Base-by-base conservation (phyloP, 2,329 filamentous ascomycete genomes). In the Sclerotinia sclerotiorum region DNA sequence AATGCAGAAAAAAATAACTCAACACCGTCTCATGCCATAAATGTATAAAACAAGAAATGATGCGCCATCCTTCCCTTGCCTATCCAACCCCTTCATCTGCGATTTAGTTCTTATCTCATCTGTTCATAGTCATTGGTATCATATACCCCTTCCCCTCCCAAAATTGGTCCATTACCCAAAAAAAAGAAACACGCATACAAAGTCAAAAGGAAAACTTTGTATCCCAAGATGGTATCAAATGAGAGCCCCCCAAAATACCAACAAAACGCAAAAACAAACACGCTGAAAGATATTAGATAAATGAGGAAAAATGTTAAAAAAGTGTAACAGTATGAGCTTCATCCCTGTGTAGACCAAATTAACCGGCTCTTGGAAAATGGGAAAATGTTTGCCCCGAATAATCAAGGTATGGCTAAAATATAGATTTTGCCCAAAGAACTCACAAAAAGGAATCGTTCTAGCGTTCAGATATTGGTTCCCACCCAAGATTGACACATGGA, bases 361-460 rank as follows among this genome's bases (percentile, higher is more conserved):
- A 73, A 74, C 70, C 71, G 72, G 69, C 56, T 68, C 70, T 71
- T 73, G 62, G 65, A 72, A 75, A 77, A 77, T 77, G 79, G 79
- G 79, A 79, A 82, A 81, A 81, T 81, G 77, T 74, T 79, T 81
- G 77, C 77, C 78, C 73, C 78, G 79, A 80, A 60, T 35, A 27
- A 42, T 24, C 8, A 48, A 32, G 32, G 15, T 17, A 35, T 52
- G 11, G 52, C 24, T 27, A 68, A 71, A 76, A 73, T 73, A 72
- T 70, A 73, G 71, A 69, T 62, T 69, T 55, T 48, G n/a, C 32
- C 48, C 56, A 66, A 52, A 72, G 67, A 60, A 55, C 56, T 32
- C 68, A 51, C 55, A 48, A 67, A 68, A 54, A 4, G n/a, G 49
- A 62, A 51, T 24, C 19, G 21, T 8, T 51, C 60, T 51, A 51